Evolutionary conservation across 805 yeast species (phyloP), one percentile per base, ranked within the genome.

Genomic region (Lipomyces chichibuensis): DNA sequence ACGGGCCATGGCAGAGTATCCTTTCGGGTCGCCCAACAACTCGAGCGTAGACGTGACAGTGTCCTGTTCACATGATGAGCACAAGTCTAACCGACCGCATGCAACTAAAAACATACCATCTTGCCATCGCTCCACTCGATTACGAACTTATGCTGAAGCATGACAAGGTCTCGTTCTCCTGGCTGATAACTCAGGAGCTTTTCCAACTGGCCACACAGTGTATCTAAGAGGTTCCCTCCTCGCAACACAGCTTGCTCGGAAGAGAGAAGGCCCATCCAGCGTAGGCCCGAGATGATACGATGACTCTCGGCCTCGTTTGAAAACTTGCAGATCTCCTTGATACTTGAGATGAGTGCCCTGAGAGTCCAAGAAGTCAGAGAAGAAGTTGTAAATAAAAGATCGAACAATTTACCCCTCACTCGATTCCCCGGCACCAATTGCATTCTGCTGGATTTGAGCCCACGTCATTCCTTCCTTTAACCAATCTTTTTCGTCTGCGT

Each of bases 1-100:
- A 78, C 93, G 92, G 73, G 98, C 98, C 99, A 94, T 94, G 51
- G 98, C 92, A 53, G 97, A 89, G 87, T 93, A 95, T 64, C 94
- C 94, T 67, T 93, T 92, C 64, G 83, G 82, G 73, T 85, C 87
- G 83, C 99, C 98, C 80, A 90, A 91, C 80, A 92, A 97, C 51
- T 92, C 93, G 77, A 94, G 84, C 69, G 99, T 94, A 20, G 98
- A 90, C 67, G 98, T 92, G 86, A 98, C 92, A 70, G 89, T 85
- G 83, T 95, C 98, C 64, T 84, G 85, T 52, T 23, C 55, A 33
- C 53, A 52, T 23, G 5, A 25, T 52, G 32, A 52, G 55, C 17
- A n/a, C 14, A 6, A 9, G 0, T 9, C 55, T n/a, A 52, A 3
- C 55, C 3, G 5, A 6, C 20, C 1, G n/a, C 13, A n/a, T n/a